Evolutionary conservation across 2,329 filamentous ascomycete genomes (phyloP), one percentile per base, ranked within the genome.

Genomic region (Shiraia bambusicola): DNA sequence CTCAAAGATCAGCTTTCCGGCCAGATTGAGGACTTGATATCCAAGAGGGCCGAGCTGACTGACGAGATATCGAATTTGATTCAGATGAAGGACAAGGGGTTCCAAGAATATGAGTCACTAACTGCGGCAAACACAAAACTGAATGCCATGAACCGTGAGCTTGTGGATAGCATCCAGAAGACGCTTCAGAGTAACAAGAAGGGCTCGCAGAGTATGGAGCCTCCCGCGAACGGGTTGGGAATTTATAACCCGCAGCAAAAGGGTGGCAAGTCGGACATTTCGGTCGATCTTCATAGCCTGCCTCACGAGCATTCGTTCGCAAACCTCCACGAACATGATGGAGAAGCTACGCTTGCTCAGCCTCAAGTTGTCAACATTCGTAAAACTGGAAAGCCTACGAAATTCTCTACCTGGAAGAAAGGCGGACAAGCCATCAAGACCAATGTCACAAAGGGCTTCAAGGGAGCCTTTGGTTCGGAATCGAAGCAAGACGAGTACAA

Each of bases 371-470:
- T 97, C 47, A 94, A 93, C 59, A 94, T 97, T 49, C 84, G 90
- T 58, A 97, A 96, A 50, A 61, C 62, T 72, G 90, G 87, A 22
- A 90, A 95, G 65, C 83, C 86, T 39, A 95, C 90, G 74, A 97
- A 96, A 69, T 96, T 96, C 72, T 95, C 95, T 72, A 95, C 95
- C 72, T 97, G 93, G 91, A 95, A 96, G 78, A 95, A 94, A 75
- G 90, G 90, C 28, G 88, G 88, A 28, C 92, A 95, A 71, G 91
- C 88, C 41, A 85, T 97, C 58, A 91, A 91, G 19, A 95, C 96
- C 69, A 92, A 91, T 62, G 87, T 97, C 37, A 87, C 87, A 47
- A 96, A 96, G 74, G 90, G 91, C 37, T 83, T 97, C 67, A 95
- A 95, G 69, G 88, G 90, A 40, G 91, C 91, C 5, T 94, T 96